Evolutionary conservation across 495 filamentous ascomycete species (phyloP).

Genomic region (Tuber aestivum): DNA sequence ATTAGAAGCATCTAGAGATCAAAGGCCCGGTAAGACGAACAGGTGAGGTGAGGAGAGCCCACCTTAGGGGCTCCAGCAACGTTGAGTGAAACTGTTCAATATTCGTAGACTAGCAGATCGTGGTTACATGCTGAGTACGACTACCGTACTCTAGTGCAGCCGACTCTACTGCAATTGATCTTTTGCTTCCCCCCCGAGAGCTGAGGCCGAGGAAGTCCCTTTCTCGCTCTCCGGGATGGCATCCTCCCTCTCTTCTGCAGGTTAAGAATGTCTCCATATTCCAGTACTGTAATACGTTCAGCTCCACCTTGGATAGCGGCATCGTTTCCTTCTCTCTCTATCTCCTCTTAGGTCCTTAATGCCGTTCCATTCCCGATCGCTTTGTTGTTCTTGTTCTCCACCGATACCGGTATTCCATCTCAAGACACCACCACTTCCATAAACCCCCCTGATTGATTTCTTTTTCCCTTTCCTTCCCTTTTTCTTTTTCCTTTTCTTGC

Average conservation of each 20-base stretch:
- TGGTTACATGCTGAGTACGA: neutral
- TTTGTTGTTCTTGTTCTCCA: conserved; percentile 5
- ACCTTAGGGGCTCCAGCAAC: neutral
- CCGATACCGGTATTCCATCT: neutral
- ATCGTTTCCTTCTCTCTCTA: neutral
- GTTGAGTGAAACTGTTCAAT: neutral
- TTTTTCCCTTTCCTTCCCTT: neutral
- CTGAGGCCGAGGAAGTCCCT: neutral
- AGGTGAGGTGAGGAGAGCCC: neutral
- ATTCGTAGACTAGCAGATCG: neutral
- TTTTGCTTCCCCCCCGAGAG: neutral
- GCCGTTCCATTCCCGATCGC: conserved; percentile 24
- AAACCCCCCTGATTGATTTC: conserved; percentile 13
- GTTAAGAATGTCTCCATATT: neutral
- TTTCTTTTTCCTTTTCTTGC: neutral
- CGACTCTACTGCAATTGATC: neutral
- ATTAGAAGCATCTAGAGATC: neutral
- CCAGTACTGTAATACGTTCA: conserved; percentile 1
- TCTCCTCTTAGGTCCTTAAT: conserved; percentile 24
- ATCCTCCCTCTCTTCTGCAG: neutral
- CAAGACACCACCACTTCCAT: conserved; percentile 7
- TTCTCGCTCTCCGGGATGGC: neutral
- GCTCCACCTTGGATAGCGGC: neutral
- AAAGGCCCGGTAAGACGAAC: neutral
- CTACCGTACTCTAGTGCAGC: too few relatives aligned